phyloP scores from a whole-genome alignment of 805 yeast species.

The Candida maltosa region DNA sequence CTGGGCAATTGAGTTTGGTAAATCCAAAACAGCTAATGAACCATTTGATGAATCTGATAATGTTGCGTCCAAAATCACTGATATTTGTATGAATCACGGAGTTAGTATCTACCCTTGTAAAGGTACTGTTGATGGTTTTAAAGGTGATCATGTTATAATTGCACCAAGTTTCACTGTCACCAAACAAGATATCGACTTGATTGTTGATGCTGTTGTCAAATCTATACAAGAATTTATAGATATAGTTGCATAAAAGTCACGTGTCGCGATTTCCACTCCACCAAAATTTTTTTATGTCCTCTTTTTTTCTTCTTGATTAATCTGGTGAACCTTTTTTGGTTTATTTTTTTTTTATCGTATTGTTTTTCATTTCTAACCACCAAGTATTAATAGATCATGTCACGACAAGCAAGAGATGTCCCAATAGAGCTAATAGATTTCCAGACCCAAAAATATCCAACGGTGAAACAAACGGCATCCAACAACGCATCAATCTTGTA shows the following conservation, averaged over 20 bases:
- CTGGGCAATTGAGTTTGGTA: constrained; percentile 54
- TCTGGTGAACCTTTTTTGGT: too few relatives aligned
- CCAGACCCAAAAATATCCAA: constrained; percentile 26
- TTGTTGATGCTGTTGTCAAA: constrained; percentile 40
- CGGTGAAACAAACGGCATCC: constrained; percentile 34
- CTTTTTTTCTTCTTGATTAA: too few relatives aligned
- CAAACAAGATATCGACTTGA: constrained; percentile 27
- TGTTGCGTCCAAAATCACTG: background rate
- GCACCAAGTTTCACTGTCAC: constrained; percentile 41
- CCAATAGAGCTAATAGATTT: constrained; percentile 25
- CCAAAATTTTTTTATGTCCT: too few relatives aligned
- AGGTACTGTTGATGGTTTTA: constrained; percentile 24
- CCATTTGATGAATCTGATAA: constrained; percentile 30
- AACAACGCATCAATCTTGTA: constrained; percentile 41
- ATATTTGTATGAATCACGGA: constrained; percentile 36
- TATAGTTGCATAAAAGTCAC: background rate
- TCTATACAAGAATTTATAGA: background rate
- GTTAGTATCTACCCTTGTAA: constrained; percentile 42
- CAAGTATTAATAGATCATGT: too few relatives aligned
- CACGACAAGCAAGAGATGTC: constrained; percentile 13
- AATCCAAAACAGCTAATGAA: constrained; percentile 47
- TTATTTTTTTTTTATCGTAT: too few relatives aligned
- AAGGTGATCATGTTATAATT: constrained; percentile 41
- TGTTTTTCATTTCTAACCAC: too few relatives aligned
- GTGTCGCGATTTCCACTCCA: too few relatives aligned